Base-by-base conservation (phyloP, 164 flowering plant genomes). In the Tinospora cordifolia region DNA sequence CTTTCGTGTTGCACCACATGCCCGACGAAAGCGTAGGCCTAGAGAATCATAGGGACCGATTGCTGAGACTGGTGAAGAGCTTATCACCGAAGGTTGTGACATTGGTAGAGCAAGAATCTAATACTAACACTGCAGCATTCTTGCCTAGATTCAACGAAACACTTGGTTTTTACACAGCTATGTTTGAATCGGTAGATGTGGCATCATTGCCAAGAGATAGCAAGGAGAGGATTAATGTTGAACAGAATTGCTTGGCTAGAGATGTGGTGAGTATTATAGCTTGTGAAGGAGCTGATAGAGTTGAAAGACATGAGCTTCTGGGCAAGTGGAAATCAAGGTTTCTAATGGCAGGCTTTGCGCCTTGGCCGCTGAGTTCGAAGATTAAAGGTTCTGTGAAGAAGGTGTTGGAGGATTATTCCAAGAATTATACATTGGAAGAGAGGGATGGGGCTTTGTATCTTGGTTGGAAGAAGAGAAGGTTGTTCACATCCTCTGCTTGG, bases 231-330 rank as follows among this genome's bases (percentile, higher is more conserved):
- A 87, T 89, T 67, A 86, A 77, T 67, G 86, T 87, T 0, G 97
- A 91, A 76, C 97, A 91, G 79, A 92, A 91, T 64, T 91, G 94
- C 70, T 70, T 91, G 69, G 94, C 94, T 0, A 81, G 92, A 1
- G 94, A 89, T 3, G 73, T 91, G 24, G 97, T 91, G 30, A 91
- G 89, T 77, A 72, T 89, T 0, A 77, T 91, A 72, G 97, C 94
- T 7, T 89, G 97, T 63, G 94, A 89, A 62, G 97, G 92, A 44
- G 75, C 79, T 22, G 97, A 89, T 72, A 84, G 92, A 68, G 89
- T 88, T 46, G 97, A 89, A 69, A 78, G 97, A 0, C 92, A 88
- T 44, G 94, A 91, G 77, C 78, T 80, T 71, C 78, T 85, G 7
- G 86, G 85, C 22, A 89, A 91, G 75, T 91, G 94, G 94, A 78